Percentiles rank a stretch among this genome's conserved stretches.
phyloP scores from a whole-genome alignment of 768 basidiomycete species.

The Lentinula detonsa region DNA sequence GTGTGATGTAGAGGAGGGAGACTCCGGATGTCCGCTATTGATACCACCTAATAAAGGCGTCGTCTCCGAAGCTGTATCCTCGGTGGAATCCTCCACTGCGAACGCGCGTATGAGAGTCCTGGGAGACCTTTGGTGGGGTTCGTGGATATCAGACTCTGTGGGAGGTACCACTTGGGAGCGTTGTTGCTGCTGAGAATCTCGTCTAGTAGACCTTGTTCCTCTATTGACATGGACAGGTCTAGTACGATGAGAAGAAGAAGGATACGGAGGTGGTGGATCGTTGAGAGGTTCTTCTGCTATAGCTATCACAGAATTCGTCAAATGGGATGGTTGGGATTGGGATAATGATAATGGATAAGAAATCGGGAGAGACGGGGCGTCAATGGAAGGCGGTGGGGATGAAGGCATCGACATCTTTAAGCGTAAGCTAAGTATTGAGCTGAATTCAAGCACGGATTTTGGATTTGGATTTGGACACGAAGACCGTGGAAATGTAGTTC shows the following conservation, averaged over 20 bases:
- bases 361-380: too few relatives aligned
- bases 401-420: too few relatives aligned
- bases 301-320: too few relatives aligned
- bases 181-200: constrained; percentile 5
- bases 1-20: constrained; percentile 1
- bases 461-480: too few relatives aligned
- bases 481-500: too few relatives aligned
- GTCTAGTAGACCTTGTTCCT: too few relatives aligned
- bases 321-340: too few relatives aligned
- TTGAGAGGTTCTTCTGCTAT: constrained; percentile 1
- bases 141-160: constrained; percentile 20
- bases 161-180: constrained; percentile 20
- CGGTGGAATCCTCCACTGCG: constrained; percentile 23
- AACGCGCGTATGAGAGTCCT: constrained; percentile 21
- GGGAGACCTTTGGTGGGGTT: constrained; percentile 19
- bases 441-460: too few relatives aligned
- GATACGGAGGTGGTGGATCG: constrained; percentile 75
- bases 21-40: constrained; percentile 16
- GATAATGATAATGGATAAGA: too few relatives aligned
- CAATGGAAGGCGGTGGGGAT: too few relatives aligned
- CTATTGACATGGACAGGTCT: too few relatives aligned
- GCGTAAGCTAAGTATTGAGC: too few relatives aligned
- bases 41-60: constrained; percentile 37
- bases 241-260: constrained; percentile 19
- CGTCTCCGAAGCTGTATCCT: constrained; percentile 26